phyloP scores from a whole-genome alignment of 1,284 basidiomycete species.

The Rhodofomes roseus region DNA sequence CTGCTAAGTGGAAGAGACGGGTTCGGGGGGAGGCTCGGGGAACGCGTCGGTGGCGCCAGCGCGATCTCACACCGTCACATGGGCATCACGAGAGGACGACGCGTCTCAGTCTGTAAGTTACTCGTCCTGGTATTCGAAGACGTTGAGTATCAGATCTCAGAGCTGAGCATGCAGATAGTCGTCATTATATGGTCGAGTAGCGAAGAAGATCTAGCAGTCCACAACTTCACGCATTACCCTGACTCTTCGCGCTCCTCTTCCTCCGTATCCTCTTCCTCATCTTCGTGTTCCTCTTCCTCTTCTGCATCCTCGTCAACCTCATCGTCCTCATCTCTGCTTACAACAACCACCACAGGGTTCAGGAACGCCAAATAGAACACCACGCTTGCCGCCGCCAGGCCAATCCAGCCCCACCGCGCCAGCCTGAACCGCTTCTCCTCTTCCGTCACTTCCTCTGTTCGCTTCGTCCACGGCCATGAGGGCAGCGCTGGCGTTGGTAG shows the following conservation, averaged over 20 bases:
- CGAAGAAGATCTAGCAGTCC: no score
- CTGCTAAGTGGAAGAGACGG: background rate
- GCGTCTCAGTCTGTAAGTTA: no score
- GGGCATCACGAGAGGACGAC: background rate
- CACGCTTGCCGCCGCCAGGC: constrained; percentile 24
- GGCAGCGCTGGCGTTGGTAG: constrained; percentile 16
- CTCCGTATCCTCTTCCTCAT: constrained; percentile 16
- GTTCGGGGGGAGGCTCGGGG: background rate
- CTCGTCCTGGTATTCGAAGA: no score
- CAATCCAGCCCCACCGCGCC: constrained; percentile 34
- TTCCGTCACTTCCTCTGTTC: constrained; percentile 11
- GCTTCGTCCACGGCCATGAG: constrained; percentile 1
- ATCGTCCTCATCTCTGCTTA: constrained; percentile 19
- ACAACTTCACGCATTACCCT: background rate
- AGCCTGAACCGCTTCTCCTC: constrained; percentile 32
- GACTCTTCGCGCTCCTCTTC: background rate
- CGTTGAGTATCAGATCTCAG: no score
- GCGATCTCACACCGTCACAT: background rate
- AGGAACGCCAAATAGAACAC: constrained; percentile 9
- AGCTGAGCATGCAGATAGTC: no score
- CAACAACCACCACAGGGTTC: constrained; percentile 5
- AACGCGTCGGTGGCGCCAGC: background rate
- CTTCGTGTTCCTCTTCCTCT: constrained; percentile 12
- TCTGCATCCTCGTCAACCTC: constrained; percentile 16
- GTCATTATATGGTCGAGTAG: no score